Evolutionary conservation across 176 grass and related monocot genomes (phyloP).

Genomic region (Bromus sterilis): DNA sequence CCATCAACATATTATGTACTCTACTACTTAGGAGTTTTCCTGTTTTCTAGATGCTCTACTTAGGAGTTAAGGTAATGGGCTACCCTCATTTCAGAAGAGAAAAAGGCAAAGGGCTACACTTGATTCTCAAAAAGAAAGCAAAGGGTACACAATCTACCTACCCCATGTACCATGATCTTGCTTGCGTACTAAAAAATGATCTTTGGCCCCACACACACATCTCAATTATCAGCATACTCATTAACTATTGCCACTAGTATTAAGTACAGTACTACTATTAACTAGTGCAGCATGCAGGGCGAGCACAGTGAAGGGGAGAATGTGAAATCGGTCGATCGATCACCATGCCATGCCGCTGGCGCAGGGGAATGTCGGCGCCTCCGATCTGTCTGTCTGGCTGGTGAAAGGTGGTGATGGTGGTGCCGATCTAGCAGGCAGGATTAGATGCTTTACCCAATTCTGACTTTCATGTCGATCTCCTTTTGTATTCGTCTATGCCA

Average conservation of each 20-base stretch:
- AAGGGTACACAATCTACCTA: too few species aligned
- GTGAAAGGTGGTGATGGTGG: not conserved
- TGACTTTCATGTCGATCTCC: not conserved
- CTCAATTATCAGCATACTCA: not conserved
- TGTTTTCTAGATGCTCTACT: too few species aligned
- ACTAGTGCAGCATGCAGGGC: not conserved
- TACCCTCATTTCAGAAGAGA: too few species aligned
- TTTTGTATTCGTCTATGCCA: too few species aligned
- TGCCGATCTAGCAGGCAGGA: not conserved
- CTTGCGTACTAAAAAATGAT: too few species aligned
- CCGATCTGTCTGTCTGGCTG: not conserved
- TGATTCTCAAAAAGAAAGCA: too few species aligned
- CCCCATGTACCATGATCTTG: too few species aligned
- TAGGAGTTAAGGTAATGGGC: too few species aligned
- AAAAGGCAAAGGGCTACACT: too few species aligned
- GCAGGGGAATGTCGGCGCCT: slow-evolving; percentile 10
- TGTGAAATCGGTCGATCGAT: not conserved
- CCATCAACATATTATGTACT: too few species aligned
- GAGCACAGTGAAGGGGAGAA: not conserved
- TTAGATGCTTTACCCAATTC: not conserved
- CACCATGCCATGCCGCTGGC: not conserved
- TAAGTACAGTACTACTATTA: not conserved
- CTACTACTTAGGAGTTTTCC: too few species aligned
- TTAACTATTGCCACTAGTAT: not conserved
- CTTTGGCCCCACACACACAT: too few species aligned